Evolutionary conservation across 768 basidiomycete genomes (phyloP).

Genomic region (Tricholoma sp.): DNA sequence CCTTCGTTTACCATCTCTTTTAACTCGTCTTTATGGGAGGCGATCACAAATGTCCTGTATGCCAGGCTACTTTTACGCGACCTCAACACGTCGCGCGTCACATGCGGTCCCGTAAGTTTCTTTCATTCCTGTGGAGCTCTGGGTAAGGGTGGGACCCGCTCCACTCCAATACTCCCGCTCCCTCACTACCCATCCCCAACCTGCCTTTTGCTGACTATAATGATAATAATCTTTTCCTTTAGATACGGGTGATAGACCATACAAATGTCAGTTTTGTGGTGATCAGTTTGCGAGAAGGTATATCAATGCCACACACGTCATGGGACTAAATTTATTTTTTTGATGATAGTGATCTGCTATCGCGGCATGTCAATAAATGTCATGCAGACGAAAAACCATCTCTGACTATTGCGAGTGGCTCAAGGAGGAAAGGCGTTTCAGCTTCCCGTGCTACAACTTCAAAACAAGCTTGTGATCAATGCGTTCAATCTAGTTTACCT

Average conservation of each 20-base stretch:
- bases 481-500: conserved; percentile 66
- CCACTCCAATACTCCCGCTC: neutral
- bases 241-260: conserved; percentile 89
- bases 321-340: neutral
- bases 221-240: too few relatives aligned
- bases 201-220: too few relatives aligned
- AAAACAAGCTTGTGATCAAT: conserved; percentile 84
- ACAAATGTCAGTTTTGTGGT: conserved; percentile 83
- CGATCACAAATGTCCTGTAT: conserved; percentile 84
- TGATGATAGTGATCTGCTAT: conserved; percentile 67
- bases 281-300: conserved; percentile 88
- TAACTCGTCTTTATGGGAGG: conserved; percentile 54
- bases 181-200: too few relatives aligned
- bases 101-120: conserved; percentile 78
- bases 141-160: too few relatives aligned
- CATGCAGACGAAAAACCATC: conserved; percentile 69
- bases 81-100: conserved; percentile 88
- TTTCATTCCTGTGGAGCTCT: too few relatives aligned
- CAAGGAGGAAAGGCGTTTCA: conserved; percentile 64
- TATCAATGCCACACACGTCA: conserved; percentile 1
- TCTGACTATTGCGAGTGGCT: conserved; percentile 29
- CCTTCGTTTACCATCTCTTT: conserved; percentile 2
- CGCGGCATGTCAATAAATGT: conserved; percentile 84
- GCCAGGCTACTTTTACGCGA: conserved; percentile 81
- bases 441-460: conserved; percentile 71